These are phyloP conservation scores for Penicillium sp. DNA, from an alignment of 2,329 filamentous ascomycete species.

Conservation along the genomic window DNA sequence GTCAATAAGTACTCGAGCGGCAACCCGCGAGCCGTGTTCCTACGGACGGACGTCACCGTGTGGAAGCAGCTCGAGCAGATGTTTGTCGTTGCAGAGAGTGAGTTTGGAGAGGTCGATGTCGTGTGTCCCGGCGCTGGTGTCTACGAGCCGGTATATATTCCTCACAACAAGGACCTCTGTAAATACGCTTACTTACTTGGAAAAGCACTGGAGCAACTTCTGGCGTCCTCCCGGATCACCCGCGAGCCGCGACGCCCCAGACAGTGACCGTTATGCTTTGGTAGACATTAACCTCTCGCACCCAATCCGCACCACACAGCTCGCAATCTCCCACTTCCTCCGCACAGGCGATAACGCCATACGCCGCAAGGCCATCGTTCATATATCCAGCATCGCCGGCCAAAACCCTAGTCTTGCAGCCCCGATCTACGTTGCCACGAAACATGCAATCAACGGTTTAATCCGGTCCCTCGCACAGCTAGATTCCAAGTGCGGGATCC, in stretches of 20 bases:
- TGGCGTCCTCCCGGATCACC: slow-evolving; percentile 54
- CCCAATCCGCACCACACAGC: slow-evolving; percentile 57
- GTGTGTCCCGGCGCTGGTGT: slow-evolving; percentile 55
- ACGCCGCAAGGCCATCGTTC: slow-evolving; percentile 50
- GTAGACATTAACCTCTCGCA: slow-evolving; percentile 59
- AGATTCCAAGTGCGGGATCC: slow-evolving; percentile 56
- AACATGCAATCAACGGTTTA: slow-evolving; percentile 55
- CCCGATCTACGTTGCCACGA: slow-evolving; percentile 55
- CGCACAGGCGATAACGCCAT: slow-evolving; percentile 30
- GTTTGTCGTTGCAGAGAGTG: slow-evolving; percentile 54
- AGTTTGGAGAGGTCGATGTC: slow-evolving; percentile 55
- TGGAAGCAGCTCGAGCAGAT: slow-evolving; percentile 56
- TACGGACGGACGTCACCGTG: slow-evolving; percentile 54
- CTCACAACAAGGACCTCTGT: neutral
- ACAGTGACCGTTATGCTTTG: slow-evolving; percentile 48
- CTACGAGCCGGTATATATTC: slow-evolving; percentile 48
- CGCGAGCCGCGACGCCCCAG: slow-evolving; percentile 47
- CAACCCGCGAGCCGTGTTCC: slow-evolving; percentile 46
- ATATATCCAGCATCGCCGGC: slow-evolving; percentile 55
- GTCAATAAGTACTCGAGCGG: slow-evolving; percentile 43
- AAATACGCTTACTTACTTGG: neutral
- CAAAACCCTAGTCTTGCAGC: slow-evolving; percentile 45
- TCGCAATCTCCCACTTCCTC: slow-evolving; percentile 57
- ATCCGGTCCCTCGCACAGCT: slow-evolving; percentile 57
- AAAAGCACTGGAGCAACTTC: slow-evolving; percentile 54